phyloP scores from a whole-genome alignment of 306 rosid genomes.

The Casuarina glauca region DNA sequence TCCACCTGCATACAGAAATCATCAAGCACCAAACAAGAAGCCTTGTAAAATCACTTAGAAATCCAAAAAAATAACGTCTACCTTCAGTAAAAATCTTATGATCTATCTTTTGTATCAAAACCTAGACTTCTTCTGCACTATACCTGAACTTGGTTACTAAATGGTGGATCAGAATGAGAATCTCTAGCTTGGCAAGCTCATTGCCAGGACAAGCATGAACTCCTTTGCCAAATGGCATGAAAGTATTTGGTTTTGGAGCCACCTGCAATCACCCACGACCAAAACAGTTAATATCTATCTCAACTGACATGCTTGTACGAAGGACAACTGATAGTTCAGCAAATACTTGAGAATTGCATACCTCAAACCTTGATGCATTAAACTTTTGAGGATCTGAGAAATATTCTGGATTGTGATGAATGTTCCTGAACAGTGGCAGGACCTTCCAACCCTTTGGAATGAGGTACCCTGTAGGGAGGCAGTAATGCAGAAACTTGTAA shows the following conservation, averaged over 20 bases:
- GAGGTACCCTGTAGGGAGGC: slow-evolving; percentile 56
- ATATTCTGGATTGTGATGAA: slow-evolving; percentile 82
- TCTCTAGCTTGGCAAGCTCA: slow-evolving; percentile 84
- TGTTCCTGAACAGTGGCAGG: slow-evolving; percentile 92
- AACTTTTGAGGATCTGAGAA: slow-evolving; percentile 70
- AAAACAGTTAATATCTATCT: neutral
- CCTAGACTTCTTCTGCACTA: too few species aligned
- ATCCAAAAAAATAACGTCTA: too few species aligned
- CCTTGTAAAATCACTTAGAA: too few species aligned
- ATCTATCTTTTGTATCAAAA: too few species aligned
- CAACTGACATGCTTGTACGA: too few species aligned
- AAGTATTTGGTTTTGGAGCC: slow-evolving; percentile 71
- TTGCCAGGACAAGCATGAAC: slow-evolving; percentile 90
- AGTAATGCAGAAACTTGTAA: slow-evolving; percentile 20
- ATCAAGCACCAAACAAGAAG: neutral
- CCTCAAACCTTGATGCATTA: slow-evolving; percentile 94
- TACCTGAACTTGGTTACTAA: slow-evolving; percentile 74
- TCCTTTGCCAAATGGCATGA: slow-evolving; percentile 93
- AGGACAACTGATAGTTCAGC: neutral
- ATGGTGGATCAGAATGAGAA: slow-evolving; percentile 68
- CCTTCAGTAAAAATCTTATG: too few species aligned
- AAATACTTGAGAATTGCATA: slow-evolving; percentile 9
- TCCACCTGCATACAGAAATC: slow-evolving; percentile 66
- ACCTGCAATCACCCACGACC: slow-evolving; percentile 38
- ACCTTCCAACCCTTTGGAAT: slow-evolving; percentile 99